Conservation (phyloP, 805 yeast species). For the Sugiyamaella qingdaonensis region DNA sequence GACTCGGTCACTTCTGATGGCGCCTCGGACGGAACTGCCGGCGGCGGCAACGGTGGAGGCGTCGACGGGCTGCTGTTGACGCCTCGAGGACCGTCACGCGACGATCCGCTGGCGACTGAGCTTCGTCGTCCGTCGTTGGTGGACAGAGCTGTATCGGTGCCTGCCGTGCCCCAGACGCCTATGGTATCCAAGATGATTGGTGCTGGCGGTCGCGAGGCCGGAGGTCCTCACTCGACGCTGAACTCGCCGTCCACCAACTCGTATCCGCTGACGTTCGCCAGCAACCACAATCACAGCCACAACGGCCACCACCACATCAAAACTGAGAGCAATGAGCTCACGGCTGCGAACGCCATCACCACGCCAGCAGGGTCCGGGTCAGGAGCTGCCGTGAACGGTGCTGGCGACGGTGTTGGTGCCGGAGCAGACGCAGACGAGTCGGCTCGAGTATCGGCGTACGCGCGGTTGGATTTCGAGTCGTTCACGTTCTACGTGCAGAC, state of each 20-base stretch:
- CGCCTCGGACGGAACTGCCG: background rate
- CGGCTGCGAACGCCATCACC: slow-evolving; percentile 11
- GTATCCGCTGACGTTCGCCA: slow-evolving; percentile 24
- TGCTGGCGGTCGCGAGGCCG: slow-evolving; percentile 1
- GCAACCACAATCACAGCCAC: background rate
- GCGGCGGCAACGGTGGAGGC: background rate
- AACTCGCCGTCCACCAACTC: slow-evolving; percentile 2
- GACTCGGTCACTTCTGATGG: background rate
- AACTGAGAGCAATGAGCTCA: slow-evolving; percentile 1
- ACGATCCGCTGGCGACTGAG: background rate
- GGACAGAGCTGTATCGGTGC: background rate
- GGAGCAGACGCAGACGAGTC: slow-evolving; percentile 16
- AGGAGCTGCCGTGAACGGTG: slow-evolving; percentile 5
- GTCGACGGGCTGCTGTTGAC: background rate
- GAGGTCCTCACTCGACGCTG: background rate
- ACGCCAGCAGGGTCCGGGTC: background rate
- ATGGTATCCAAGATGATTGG: background rate
- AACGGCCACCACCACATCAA: background rate
- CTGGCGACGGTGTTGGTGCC: slow-evolving; percentile 6
- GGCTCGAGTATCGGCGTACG: slow-evolving; percentile 40
- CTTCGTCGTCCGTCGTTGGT: background rate
- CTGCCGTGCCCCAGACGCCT: background rate
- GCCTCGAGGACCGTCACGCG: background rate
- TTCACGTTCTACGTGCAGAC: slow-evolving; percentile 96
- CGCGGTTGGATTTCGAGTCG: slow-evolving; percentile 76